phyloP scores from a whole-genome alignment of 495 filamentous ascomycete species.

The Penicillium soppii region DNA sequence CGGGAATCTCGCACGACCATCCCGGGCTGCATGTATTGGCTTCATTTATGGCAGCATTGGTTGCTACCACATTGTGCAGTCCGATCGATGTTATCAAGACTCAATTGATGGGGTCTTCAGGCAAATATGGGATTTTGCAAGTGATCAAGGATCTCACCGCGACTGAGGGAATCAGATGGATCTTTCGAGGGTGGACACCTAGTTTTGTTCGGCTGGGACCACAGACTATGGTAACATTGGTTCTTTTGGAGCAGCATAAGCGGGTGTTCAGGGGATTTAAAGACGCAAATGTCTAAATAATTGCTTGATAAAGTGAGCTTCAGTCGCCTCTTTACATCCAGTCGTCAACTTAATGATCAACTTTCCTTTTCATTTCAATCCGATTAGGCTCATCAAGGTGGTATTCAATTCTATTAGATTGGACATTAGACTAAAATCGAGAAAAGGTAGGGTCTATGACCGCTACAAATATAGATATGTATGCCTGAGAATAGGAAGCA shows the following conservation, averaged over 20 bases:
- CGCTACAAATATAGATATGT: no score
- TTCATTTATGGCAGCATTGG: conserved; percentile 74
- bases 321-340: no score
- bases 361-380: no score
- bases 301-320: background rate
- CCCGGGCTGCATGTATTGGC: conserved; percentile 76
- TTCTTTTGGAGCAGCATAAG: conserved; percentile 86
- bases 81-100: conserved; percentile 93
- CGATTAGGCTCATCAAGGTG: no score
- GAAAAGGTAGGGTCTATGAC: no score
- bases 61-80: conserved; percentile 86
- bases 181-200: conserved; percentile 89
- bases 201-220: conserved; percentile 79
- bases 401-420: no score
- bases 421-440: no score
- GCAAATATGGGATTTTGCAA: conserved; percentile 5
- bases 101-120: conserved; percentile 61
- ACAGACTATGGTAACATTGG: conserved; percentile 84
- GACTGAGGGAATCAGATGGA: conserved; percentile 54
- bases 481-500: no score
- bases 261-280: conserved; percentile 34
- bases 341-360: no score
- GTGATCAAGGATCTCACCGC: conserved; percentile 15
- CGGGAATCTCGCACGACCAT: conserved; percentile 47
- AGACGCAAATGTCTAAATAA: conserved; percentile 2